These are phyloP conservation scores for Insectozyma bohioensis DNA, from an alignment of 1,139 yeast genomes.

Conservation along the genomic window DNA sequence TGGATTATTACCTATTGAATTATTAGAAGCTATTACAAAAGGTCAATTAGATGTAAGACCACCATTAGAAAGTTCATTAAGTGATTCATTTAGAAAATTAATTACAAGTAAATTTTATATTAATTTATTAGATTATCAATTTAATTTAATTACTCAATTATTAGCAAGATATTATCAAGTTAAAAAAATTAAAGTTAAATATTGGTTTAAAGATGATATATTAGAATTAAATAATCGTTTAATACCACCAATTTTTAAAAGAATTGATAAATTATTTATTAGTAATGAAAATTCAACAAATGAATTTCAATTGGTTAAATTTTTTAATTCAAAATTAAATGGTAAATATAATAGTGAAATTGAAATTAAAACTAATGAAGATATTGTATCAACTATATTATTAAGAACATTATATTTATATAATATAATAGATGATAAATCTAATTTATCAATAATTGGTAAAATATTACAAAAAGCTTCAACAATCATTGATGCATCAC, in stretches of 20 bases:
- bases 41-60: constrained; percentile 66
- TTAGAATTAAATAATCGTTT: constrained; percentile 53
- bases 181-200: constrained; percentile 57
- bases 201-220: constrained; percentile 57
- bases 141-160: constrained; percentile 68
- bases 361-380: constrained; percentile 42
- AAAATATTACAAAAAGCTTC: constrained; percentile 42
- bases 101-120: constrained; percentile 47
- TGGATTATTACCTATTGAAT: constrained; percentile 68
- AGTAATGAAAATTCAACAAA: constrained; percentile 21
- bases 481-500: no score
- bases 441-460: constrained; percentile 59
- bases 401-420: constrained; percentile 58
- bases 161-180: constrained; percentile 85
- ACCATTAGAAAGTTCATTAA: constrained; percentile 60
- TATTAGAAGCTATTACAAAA: constrained; percentile 66
- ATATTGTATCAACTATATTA: constrained; percentile 59
- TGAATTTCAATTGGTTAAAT: constrained; percentile 34
- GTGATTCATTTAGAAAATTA: constrained; percentile 57
- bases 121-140: constrained; percentile 55
- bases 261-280: constrained; percentile 35
- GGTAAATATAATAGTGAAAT: constrained; percentile 17
- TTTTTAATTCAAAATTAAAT: constrained; percentile 28
- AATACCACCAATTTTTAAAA: constrained; percentile 37
- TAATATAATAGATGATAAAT: constrained; percentile 51